Evolutionary conservation across 176 grass and related monocot species (phyloP).

Genomic region (Triticum timopheevii): DNA sequence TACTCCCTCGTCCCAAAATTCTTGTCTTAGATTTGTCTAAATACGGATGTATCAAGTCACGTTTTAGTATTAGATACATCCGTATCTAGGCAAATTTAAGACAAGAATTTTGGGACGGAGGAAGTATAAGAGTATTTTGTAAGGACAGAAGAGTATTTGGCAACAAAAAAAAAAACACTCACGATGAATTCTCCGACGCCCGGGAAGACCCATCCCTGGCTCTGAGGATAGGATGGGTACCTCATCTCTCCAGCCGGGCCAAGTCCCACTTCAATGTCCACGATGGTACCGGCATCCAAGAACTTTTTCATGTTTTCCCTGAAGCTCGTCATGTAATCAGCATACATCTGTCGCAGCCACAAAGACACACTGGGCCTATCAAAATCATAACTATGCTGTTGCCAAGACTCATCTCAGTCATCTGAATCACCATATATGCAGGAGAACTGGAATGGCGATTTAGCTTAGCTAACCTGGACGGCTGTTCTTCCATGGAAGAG

Average conservation of each 20-base stretch:
- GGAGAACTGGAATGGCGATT: neutral
- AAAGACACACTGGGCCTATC: neutral
- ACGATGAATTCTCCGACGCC: slow-evolving; percentile 92
- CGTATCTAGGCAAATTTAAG: too few relatives aligned
- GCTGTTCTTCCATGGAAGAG: slow-evolving; percentile 73
- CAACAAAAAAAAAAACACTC: slow-evolving; percentile 22
- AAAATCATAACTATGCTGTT: neutral
- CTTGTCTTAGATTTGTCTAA: too few relatives aligned
- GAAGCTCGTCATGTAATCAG: slow-evolving; percentile 87
- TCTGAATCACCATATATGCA: neutral
- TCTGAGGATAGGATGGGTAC: slow-evolving; percentile 80
- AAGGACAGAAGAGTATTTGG: neutral
- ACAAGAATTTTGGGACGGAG: too few relatives aligned
- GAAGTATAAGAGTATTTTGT: neutral
- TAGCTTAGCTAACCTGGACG: slow-evolving; percentile 52
- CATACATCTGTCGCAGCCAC: slow-evolving; percentile 65
- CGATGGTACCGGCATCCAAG: slow-evolving; percentile 57
- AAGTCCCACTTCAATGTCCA: slow-evolving; percentile 90
- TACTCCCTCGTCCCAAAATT: neutral
- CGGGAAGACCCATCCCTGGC: slow-evolving; percentile 79
- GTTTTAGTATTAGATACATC: too few relatives aligned
- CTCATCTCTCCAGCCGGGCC: slow-evolving; percentile 88
- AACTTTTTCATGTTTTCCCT: slow-evolving; percentile 78
- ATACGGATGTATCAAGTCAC: too few relatives aligned
- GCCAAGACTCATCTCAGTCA: neutral